A percentile compares a stretch with the other conserved stretches of the same genome.
phyloP scores from a whole-genome alignment of 345 rosid genomes.

The Linum trigynum region DNA sequence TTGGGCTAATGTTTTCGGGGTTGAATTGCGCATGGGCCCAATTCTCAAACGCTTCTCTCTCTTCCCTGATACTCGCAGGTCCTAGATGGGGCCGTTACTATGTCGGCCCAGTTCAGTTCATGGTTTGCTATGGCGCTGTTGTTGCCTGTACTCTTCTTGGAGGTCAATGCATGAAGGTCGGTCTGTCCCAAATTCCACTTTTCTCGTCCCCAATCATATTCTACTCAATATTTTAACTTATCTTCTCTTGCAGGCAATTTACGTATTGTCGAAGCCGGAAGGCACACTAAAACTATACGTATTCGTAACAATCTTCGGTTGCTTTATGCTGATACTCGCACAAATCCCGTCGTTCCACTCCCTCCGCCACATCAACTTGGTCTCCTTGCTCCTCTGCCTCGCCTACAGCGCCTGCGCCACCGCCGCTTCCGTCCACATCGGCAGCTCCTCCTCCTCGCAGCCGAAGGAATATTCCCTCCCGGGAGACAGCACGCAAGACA shows the following conservation, averaged over 20 bases:
- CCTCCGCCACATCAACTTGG: not conserved
- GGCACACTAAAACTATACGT: conserved; percentile 16
- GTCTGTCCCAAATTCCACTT: too few species aligned
- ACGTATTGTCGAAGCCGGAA: conserved; percentile 12
- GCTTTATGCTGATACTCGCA: conserved; percentile 8
- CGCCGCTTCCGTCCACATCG: conserved; percentile 16
- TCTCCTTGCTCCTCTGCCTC: conserved; percentile 13
- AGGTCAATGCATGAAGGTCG: conserved; percentile 18
- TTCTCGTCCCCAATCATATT: too few species aligned
- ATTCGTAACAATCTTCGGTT: conserved; percentile 1
- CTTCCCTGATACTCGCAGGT: not conserved
- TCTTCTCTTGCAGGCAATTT: conserved; percentile 4
- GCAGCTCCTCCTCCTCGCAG: not conserved
- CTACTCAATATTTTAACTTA: not conserved
- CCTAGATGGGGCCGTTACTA: conserved; percentile 17
- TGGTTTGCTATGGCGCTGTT: conserved; percentile 18
- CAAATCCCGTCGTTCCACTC: conserved; percentile 20
- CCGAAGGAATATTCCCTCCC: too few species aligned
- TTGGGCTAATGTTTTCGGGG: too few species aligned
- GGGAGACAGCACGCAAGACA: too few species aligned
- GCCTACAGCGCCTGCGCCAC: conserved; percentile 16
- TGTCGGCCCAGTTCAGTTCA: conserved; percentile 18
- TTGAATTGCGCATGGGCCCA: too few species aligned
- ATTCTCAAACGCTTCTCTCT: too few species aligned
- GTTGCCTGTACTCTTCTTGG: conserved; percentile 13